Conservation (phyloP, 2,329 filamentous ascomycete genomes). For the Fusarium temperatum region DNA sequence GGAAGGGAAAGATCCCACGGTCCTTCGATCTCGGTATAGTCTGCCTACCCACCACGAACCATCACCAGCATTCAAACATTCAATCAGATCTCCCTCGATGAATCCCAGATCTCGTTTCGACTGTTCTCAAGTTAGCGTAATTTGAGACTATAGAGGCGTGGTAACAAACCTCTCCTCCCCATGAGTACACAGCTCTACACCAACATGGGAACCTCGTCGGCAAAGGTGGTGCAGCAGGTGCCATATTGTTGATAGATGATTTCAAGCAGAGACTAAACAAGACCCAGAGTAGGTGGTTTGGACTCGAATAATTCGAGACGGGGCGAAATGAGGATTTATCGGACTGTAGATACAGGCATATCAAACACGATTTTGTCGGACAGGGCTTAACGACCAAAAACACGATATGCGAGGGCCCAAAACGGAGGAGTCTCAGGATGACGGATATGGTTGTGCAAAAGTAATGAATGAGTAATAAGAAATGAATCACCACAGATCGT, state of each 20-base stretch:
- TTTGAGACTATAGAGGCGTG: background rate
- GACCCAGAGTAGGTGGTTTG: conserved; percentile 7
- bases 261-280: conserved; percentile 12
- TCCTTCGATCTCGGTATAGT: conserved; percentile 86
- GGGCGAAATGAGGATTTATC: conserved; percentile 25
- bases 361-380: conserved; percentile 29
- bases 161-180: conserved; percentile 79
- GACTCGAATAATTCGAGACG: conserved; percentile 23
- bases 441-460: conserved; percentile 1
- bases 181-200: conserved; percentile 91
- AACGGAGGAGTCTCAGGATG: conserved; percentile 5
- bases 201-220: conserved; percentile 88
- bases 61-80: conserved; percentile 97
- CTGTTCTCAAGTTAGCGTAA: conserved; percentile 51
- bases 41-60: conserved; percentile 99
- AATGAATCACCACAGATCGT: conserved; percentile 5
- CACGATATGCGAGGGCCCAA: background rate
- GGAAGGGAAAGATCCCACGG: conserved; percentile 92
- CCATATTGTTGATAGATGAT: conserved; percentile 53
- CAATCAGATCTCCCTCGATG: conserved; percentile 96
- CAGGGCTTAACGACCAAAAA: conserved; percentile 26
- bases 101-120: conserved; percentile 95
- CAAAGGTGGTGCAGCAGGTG: conserved; percentile 65
- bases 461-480: conserved; percentile 11
- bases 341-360: conserved; percentile 31